Conservation (phyloP, 2,329 filamentous ascomycete species). For the Albophoma yamanashiensis region DNA sequence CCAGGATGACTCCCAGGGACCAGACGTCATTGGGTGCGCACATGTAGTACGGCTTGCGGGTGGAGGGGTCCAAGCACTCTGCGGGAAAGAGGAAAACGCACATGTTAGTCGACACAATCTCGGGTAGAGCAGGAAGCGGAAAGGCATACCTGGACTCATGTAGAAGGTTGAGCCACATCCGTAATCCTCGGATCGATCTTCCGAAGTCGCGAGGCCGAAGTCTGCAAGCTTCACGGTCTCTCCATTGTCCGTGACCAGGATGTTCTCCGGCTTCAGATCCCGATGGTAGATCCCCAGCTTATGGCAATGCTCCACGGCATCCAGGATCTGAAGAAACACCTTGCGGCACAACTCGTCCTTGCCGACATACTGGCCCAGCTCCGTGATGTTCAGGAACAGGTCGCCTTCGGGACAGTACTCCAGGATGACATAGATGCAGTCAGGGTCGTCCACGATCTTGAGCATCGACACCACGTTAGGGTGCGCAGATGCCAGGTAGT, state of each 20-base stretch:
- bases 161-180: conserved; percentile 98
- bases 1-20: conserved; percentile 95
- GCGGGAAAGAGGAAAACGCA: conserved; percentile 12
- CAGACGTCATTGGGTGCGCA: conserved; percentile 95
- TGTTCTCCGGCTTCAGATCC: conserved; percentile 97
- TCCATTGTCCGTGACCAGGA: conserved; percentile 81
- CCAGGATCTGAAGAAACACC: conserved; percentile 88
- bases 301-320: conserved; percentile 95
- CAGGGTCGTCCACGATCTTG: conserved; percentile 82
- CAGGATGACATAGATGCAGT: conserved; percentile 92
- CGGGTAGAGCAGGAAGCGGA: conserved; percentile 4
- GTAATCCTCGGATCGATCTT: conserved; percentile 80
- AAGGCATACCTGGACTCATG: conserved; percentile 86
- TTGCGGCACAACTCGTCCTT: conserved; percentile 81
- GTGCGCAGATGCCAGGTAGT: conserved; percentile 81
- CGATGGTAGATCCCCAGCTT: conserved; percentile 88
- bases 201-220: conserved; percentile 87
- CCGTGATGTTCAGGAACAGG: conserved; percentile 94
- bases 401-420: conserved; percentile 97
- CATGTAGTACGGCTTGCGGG: conserved; percentile 68
- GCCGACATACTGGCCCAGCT: conserved; percentile 84
- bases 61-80: conserved; percentile 83
- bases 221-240: conserved; percentile 92
- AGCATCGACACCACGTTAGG: conserved; percentile 88
- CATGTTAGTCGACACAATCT: not conserved